Base-by-base conservation (phyloP, 2,329 filamentous ascomycete genomes). In the Sordariomycetes sp. region DNA sequence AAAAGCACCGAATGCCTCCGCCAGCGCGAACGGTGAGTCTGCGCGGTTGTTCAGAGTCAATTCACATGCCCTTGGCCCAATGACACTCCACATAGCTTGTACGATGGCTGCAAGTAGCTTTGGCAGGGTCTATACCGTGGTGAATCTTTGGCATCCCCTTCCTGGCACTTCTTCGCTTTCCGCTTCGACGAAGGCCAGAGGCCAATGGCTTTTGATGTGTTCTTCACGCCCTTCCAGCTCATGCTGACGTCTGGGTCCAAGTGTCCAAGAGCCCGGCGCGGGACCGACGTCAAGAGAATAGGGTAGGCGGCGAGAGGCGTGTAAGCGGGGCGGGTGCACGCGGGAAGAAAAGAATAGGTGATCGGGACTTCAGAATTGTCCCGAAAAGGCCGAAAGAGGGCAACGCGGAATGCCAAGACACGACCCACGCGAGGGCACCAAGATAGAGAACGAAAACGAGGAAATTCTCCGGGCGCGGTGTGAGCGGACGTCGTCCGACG, bases 201-300 rank as follows among this genome's bases (percentile, higher is more conserved):
- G 5, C 65, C 65, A 28, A 67, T 60, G 54, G 70, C 65, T 59
- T 67, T 68, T 53, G 66, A 64, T 52, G 68, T 65, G 24, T 63
- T 67, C 61, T 69, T 71, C 55, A 72, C 65, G 32, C 64, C 66
- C 62, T 67, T 70, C 69, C 71, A 72, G 42, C 66, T 66, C 70
- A 73, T 73, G 39, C n/a, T 50, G n/a, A 50, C 12, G 45, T 12
- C n/a, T 24, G 5, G n/a, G 36, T 22, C 58, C 66, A 56, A 39
- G 32, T 28, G 24, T 50, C 45, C 45, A 8, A 20, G 12, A 50
- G 22, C 45, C 20, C 36, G n/a, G 42, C 17, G 3, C 7, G 12
- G 45, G 13, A 20, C 22, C 10, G 10, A 2, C 8, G 45, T n/a
- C n/a, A 54, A 20, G 24, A 52, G 25, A 52, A 10, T 34, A 32